Base-by-base conservation (phyloP, 208 protist species). In the Crithidia bombi region DNA sequence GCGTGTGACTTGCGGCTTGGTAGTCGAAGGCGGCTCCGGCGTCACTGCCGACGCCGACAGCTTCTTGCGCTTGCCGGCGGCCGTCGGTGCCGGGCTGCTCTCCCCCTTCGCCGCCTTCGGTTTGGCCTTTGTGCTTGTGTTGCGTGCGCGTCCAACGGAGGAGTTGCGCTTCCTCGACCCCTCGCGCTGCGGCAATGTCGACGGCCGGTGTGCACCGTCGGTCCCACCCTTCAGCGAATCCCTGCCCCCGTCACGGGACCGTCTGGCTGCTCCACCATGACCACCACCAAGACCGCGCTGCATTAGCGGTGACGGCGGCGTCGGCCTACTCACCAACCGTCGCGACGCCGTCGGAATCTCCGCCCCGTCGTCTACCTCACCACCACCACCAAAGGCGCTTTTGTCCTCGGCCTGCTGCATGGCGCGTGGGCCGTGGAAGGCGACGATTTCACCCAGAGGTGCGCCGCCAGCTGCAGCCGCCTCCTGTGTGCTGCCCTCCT, bases 381-480 rank as follows among this genome's bases (percentile, higher is more conserved):
- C 23, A 15, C 10, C 25, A 5, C 4, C 11, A 17, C 2, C 35
- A 15, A 51, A 47, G 41, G 36, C 52, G 54, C 30, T 23, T 36
- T 26, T 57, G 33, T 57, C 43, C 25, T 47, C 73, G 15, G 30
- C 11, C 47, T 56, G 54, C 66, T 36, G 67, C 26, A 51, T 28
- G 2, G 71, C 63, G 19, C 71, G 71, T 7, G 39, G 56, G 46
- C 71, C 71, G 52, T 77, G 71, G 46, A 71, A 77, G 23, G 41
- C 35, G 4, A 77, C 71, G 28, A 77, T 39, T 28, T 74, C 67
- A 6, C 59, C 69, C 32, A 73, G 44, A 10, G 43, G 74, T 26
- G 41, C 4, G 54, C 54, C 5, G 39, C 51, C 6, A n/a, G n/a
- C n/a, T n/a, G 67, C 19, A 14, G 33, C 52, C 2, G 49, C 50